These are phyloP conservation scores for Astraeus odoratus DNA, from an alignment of 768 basidiomycete species.

Conservation along the genomic window DNA sequence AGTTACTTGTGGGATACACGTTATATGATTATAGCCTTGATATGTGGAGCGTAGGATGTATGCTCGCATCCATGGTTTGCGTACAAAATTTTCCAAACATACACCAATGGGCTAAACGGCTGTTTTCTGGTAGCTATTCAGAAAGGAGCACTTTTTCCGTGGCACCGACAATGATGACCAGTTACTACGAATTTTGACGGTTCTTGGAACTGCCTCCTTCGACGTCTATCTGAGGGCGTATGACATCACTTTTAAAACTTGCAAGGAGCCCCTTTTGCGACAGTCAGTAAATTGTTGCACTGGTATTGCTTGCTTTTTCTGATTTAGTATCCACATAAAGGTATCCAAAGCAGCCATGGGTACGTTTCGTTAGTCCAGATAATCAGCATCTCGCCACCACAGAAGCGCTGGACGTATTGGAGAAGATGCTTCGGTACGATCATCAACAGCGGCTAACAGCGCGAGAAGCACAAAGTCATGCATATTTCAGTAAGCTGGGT, in stretches of 20 bases:
- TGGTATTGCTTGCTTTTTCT: not conserved
- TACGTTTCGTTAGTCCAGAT: conserved; percentile 50
- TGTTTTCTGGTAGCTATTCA: conserved; percentile 45
- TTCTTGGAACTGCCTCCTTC: conserved; percentile 61
- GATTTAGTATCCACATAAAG: conserved; percentile 19
- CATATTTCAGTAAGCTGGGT: conserved; percentile 51
- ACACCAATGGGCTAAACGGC: too few relatives aligned
- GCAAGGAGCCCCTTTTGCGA: conserved; percentile 49
- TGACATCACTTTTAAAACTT: conserved; percentile 59
- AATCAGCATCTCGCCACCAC: conserved; percentile 52
- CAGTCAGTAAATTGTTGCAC: conserved; percentile 29
- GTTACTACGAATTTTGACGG: conserved; percentile 60
- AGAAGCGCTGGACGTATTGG: conserved; percentile 61
- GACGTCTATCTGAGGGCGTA: conserved; percentile 54
- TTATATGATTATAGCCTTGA: conserved; percentile 67
- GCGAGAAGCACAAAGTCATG: conserved; percentile 57
- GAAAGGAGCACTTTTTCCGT: conserved; percentile 70
- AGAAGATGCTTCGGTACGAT: conserved; percentile 61
- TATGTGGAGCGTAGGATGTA: conserved; percentile 70
- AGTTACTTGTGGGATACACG: conserved; percentile 65
- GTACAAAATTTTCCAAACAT: not conserved
- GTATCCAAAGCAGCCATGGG: conserved; percentile 62
- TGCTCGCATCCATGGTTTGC: conserved; percentile 67
- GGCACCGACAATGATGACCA: conserved; percentile 72
- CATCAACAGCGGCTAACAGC: conserved; percentile 65